Percentiles rank a stretch among this genome's conserved stretches.
These are phyloP conservation scores for Atkinsonella texensis DNA, from an alignment of 2,329 filamentous ascomycete species.

Conservation along the genomic window DNA sequence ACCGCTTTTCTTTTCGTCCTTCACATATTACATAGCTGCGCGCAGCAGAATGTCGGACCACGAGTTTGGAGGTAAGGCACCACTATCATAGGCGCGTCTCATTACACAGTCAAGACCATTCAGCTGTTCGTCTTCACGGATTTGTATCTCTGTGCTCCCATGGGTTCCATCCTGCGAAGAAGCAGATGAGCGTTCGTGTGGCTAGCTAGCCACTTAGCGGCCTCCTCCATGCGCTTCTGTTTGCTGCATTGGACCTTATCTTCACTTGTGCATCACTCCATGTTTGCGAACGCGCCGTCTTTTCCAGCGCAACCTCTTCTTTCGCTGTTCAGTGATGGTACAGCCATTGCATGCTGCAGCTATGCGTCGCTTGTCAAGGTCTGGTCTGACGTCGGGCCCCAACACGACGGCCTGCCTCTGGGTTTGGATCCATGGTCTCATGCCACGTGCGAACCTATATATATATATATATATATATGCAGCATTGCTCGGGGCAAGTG, in stretches of 20 bases:
- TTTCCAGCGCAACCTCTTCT: not conserved
- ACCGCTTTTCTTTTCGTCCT: not conserved
- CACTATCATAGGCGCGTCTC: not conserved
- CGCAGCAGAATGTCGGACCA: conserved; percentile 47
- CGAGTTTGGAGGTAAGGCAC: conserved; percentile 47
- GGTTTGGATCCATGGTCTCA: not conserved
- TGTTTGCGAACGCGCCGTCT: not conserved
- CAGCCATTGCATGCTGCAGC: not conserved
- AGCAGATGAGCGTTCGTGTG: not conserved
- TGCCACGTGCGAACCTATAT: not conserved
- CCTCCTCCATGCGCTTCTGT: conserved; percentile 1
- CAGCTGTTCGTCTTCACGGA: not conserved
- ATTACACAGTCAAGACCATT: not conserved
- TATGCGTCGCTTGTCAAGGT: not conserved
- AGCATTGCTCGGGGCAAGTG: not conserved
- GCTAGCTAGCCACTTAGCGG: too few species aligned
- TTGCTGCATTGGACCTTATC: not conserved
- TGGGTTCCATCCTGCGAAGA: not conserved
- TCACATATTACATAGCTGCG: not conserved
- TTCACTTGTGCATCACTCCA: conserved; percentile 1
- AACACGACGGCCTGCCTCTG: not conserved
- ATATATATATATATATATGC: conserved; percentile 1
- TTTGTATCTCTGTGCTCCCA: not conserved
- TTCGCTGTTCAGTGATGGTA: not conserved
- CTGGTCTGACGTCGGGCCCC: not conserved